Evolutionary conservation across 257 asterid species (phyloP).

Genomic region (Voacanga thouarsii): DNA sequence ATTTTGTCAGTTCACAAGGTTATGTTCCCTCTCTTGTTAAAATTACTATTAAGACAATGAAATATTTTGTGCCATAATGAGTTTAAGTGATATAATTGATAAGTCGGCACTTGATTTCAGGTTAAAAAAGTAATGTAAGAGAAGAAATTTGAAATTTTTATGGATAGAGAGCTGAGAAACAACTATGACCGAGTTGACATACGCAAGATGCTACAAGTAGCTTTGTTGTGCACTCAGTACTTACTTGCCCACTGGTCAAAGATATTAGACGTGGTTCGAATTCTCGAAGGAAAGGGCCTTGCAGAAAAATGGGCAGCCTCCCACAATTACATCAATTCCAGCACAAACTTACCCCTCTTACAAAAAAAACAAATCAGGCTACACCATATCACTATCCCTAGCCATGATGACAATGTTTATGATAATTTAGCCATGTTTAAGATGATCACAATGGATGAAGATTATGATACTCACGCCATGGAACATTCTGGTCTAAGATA

Average conservation of each 20-base stretch:
- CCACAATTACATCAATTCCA: too few relatives aligned
- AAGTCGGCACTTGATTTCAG: too few relatives aligned
- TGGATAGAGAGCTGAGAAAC: constrained; percentile 62
- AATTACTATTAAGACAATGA: too few relatives aligned
- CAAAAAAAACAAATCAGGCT: constrained; percentile 22
- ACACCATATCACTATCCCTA: constrained; percentile 17
- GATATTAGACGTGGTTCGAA: constrained; percentile 86
- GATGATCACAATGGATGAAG: constrained; percentile 60
- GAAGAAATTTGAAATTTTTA: too few relatives aligned
- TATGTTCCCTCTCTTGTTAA: too few relatives aligned
- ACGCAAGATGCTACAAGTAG: constrained; percentile 90
- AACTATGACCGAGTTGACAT: constrained; percentile 69
- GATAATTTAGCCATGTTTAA: constrained; percentile 66
- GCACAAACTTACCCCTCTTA: too few relatives aligned
- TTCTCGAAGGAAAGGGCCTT: constrained; percentile 92
- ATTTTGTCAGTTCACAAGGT: too few relatives aligned
- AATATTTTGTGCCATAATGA: too few relatives aligned
- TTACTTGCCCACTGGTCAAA: constrained; percentile 77
- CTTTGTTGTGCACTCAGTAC: too few relatives aligned
- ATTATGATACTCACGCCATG: too few relatives aligned
- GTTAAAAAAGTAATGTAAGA: too few relatives aligned
- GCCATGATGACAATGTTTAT: constrained; percentile 47
- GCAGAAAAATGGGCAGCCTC: constrained; percentile 95
- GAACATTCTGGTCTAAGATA: constrained; percentile 95
- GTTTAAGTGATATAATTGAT: too few relatives aligned